phyloP scores from a whole-genome alignment of 1,284 basidiomycete species.

The Naganishia sp. region DNA sequence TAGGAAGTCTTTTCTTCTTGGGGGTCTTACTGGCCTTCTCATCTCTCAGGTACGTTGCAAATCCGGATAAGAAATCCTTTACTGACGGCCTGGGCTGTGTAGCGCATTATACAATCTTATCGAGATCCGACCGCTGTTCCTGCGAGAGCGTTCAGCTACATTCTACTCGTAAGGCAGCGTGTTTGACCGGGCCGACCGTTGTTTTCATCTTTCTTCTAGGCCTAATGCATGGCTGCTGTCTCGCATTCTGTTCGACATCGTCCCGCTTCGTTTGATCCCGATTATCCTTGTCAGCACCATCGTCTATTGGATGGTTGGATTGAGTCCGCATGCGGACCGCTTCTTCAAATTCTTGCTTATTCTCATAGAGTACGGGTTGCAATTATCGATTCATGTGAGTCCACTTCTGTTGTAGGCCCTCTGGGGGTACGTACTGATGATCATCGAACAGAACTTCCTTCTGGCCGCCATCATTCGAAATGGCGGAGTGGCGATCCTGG shows the following conservation, averaged over 20 bases:
- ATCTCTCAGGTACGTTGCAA: constrained; percentile 60
- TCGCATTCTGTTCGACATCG: constrained; percentile 76
- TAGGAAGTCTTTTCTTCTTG: constrained; percentile 89
- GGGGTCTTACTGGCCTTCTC: constrained; percentile 84
- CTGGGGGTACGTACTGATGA: too few relatives aligned
- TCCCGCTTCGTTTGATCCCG: constrained; percentile 79
- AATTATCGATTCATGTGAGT: constrained; percentile 78
- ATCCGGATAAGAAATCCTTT: background rate
- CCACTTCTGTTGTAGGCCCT: background rate
- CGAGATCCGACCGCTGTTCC: constrained; percentile 75
- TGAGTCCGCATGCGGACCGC: constrained; percentile 65
- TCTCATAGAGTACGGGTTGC: constrained; percentile 71
- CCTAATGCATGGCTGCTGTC: constrained; percentile 85
- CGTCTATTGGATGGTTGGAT: constrained; percentile 83
- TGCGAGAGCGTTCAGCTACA: constrained; percentile 75
- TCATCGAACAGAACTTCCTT: constrained; percentile 70
- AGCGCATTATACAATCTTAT: constrained; percentile 81
- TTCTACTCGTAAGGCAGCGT: constrained; percentile 61
- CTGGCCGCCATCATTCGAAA: constrained; percentile 76
- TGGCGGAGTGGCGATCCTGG: constrained; percentile 81
- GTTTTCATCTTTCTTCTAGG: constrained; percentile 49
- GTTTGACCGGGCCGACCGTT: background rate
- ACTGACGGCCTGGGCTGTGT: background rate
- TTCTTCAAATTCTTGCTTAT: constrained; percentile 84
- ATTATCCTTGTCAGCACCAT: constrained; percentile 75